Evolutionary conservation across 2,329 filamentous ascomycete species (phyloP), one percentile per base, ranked within the genome.

Genomic region (Penicillium sp.): DNA sequence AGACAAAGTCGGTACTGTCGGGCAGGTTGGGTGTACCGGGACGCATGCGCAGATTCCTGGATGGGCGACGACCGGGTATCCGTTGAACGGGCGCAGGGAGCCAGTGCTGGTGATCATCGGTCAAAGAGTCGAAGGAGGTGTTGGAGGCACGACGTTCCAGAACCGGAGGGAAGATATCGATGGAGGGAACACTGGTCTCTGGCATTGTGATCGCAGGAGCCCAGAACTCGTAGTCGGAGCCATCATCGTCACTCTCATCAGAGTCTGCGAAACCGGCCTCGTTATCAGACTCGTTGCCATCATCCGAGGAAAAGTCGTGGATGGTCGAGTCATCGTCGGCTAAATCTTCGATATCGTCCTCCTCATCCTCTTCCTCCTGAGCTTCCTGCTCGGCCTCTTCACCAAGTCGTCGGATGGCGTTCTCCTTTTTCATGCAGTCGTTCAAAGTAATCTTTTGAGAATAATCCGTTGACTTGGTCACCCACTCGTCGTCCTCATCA

Each of bases 1-100:
- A 97, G n/a, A 99, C 94, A 61, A 99, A 99, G 71, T 99, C 94
- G 13, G 94, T 97, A 73, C 92, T 96, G 71, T 99, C 94, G 1
- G 94, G 94, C 10, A 99, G 79, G 67, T 96, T 90, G 2, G 90
- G 89, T 1, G 88, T 89, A 23, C 81, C 81, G 36, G 84, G 81
- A 21, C 86, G 86, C 61, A 86, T 84, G 57, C 81, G 83, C 43
- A 80, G 62, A 18, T 73, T 66, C 38, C 76, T 77, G 41, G 70
- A 77, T 13, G 76, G 47, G 62, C 64, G 66, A 51, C 60, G 65
- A 67, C 44, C 68, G 58, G 64, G 52, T 7, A 52, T 46, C 29
- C 63, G 61, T 34, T 60, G 63, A 26, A 67, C 59, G 10, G 68
- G 61, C 2, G 66, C 61, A n/a, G 69, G 69, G 10, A 64, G 59